Conservation (phyloP, 441 rosid species). For the Metrosideros polymorpha region DNA sequence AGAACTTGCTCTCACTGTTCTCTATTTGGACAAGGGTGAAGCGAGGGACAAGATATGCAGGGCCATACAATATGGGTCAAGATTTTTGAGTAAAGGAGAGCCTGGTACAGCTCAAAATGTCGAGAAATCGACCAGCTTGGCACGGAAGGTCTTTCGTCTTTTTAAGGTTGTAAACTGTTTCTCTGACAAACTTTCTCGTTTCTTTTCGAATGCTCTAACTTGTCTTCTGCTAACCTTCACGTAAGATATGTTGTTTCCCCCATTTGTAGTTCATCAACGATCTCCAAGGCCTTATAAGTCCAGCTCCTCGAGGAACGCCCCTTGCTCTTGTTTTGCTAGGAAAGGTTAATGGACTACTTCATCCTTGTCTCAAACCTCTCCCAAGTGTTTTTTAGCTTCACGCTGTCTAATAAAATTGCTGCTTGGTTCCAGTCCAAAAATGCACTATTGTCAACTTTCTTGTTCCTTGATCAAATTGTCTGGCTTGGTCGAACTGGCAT, state of each 20-base stretch:
- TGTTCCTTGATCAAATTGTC: constrained; percentile 12
- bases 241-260: not conserved
- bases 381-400: not conserved
- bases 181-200: not conserved
- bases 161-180: constrained; percentile 56
- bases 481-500: constrained; percentile 12
- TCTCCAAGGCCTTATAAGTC: constrained; percentile 12
- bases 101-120: constrained; percentile 95
- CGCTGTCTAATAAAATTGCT: not conserved
- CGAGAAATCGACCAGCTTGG: constrained; percentile 92
- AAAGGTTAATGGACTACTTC: not conserved
- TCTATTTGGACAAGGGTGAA: constrained; percentile 92
- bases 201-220: not conserved
- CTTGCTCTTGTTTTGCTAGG: constrained; percentile 9
- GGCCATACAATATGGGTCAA: constrained; percentile 96
- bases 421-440: constrained; percentile 6
- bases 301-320: constrained; percentile 8
- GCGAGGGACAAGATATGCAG: constrained; percentile 98
- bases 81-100: constrained; percentile 75
- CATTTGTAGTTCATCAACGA: constrained; percentile 7
- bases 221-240: not conserved
- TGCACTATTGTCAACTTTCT: constrained; percentile 11
- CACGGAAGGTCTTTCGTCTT: constrained; percentile 93
- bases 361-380: not conserved
- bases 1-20: constrained; percentile 73